Evolutionary conservation across 768 basidiomycete species (phyloP).

Genomic region (Coprinellus micaceus): DNA sequence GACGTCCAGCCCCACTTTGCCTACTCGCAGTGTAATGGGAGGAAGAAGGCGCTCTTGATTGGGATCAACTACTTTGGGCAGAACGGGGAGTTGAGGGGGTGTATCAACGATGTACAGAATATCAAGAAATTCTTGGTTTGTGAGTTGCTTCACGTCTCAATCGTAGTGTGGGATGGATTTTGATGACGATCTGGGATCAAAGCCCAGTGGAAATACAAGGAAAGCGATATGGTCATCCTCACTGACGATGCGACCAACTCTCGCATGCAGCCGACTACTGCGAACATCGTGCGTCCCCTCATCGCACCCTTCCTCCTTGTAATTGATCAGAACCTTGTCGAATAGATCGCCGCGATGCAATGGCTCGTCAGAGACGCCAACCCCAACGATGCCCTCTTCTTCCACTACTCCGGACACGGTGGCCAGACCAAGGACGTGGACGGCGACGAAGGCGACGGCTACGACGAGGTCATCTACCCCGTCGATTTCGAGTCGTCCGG

Average conservation of each 20-base stretch:
- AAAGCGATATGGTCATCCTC: constrained; percentile 81
- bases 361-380: constrained; percentile 85
- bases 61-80: constrained; percentile 86
- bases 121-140: constrained; percentile 72
- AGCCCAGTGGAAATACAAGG: constrained; percentile 63
- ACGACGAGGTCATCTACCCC: constrained; percentile 90
- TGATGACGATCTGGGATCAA: not conserved
- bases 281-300: constrained; percentile 62
- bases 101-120: constrained; percentile 89
- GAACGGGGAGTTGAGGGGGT: constrained; percentile 67
- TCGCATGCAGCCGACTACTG: constrained; percentile 65
- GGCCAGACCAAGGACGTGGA: constrained; percentile 82
- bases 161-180: not conserved
- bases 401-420: constrained; percentile 95
- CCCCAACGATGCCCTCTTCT: constrained; percentile 84
- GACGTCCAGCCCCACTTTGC: constrained; percentile 67
- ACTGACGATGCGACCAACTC: constrained; percentile 70
- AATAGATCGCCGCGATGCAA: constrained; percentile 72
- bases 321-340: not conserved
- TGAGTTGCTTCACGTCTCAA: constrained; percentile 30
- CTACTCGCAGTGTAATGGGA: constrained; percentile 86
- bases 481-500: constrained; percentile 55
- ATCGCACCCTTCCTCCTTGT: not conserved
- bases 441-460: constrained; percentile 83
- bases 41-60: constrained; percentile 88